Evolutionary conservation across 176 grass and related monocot genomes (phyloP).

Genomic region (Guadua angustifolia): DNA sequence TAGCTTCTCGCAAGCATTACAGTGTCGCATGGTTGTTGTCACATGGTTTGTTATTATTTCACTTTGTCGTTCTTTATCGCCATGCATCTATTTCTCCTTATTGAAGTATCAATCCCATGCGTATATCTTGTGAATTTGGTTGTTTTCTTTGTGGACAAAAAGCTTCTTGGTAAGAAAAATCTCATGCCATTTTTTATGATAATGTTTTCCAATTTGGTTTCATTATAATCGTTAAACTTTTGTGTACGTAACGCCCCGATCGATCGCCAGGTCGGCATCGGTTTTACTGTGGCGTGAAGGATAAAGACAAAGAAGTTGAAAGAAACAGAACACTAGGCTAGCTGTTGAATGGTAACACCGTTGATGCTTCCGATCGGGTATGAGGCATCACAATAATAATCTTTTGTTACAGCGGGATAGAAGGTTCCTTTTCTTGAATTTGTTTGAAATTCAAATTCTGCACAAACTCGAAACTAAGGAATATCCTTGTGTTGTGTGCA

Average conservation of each 20-base stretch:
- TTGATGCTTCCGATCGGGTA: conserved; percentile 76
- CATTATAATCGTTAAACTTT: not conserved
- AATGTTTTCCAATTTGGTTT: not conserved
- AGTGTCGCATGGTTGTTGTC: conserved; percentile 84
- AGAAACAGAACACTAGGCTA: conserved; percentile 63
- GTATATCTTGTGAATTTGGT: conserved; percentile 80
- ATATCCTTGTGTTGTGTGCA: conserved; percentile 28
- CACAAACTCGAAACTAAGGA: conserved; percentile 8
- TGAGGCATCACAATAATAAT: conserved; percentile 15
- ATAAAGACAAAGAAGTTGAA: conserved; percentile 73
- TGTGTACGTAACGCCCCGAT: conserved; percentile 75
- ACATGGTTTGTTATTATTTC: conserved; percentile 63
- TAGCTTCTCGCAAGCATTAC: conserved; percentile 89
- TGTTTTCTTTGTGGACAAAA: conserved; percentile 54
- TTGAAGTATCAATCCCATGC: conserved; percentile 10
- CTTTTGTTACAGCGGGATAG: not conserved
- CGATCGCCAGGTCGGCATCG: conserved; percentile 55
- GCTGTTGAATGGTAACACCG: conserved; percentile 67
- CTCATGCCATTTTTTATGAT: not conserved
- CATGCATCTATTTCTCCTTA: not conserved
- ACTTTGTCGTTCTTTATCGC: not conserved
- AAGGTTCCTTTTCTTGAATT: not conserved
- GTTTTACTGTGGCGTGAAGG: conserved; percentile 70
- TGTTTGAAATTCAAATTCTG: not conserved
- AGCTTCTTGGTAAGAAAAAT: conserved; percentile 56